Base-by-base conservation (phyloP, 257 asterid species). In the Petunia axillaris region DNA sequence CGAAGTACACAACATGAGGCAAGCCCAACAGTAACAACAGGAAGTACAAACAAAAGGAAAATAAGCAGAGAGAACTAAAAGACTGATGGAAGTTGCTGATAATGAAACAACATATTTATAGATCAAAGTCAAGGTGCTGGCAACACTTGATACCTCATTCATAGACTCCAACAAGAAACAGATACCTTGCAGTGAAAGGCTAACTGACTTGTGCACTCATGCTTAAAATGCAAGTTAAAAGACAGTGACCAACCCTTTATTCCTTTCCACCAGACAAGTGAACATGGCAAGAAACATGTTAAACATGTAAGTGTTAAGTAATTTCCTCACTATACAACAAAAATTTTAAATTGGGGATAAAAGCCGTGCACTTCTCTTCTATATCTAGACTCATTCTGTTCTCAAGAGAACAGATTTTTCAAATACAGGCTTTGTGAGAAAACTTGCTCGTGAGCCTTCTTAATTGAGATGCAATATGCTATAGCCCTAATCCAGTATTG, bases 111-210 rank as follows among this genome's bases (percentile, higher is more conserved):
- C 10, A 35, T 48, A 25, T 35, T 71, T 71, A 71, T 10, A 35
- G 77, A 71, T 71, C 10, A 48, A 71, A 50, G 0, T 50, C 15
- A 71, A 50, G 77, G 43, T 71, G 58, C 60, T 71, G 43, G 77
- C 8, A 35, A 71, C 48, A 25, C 60, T 35, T 48, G 77, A 46
- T 8, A 48, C 62, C 77, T 48, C 60, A 48, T 48, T 48, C 60
- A 48, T 48, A 70, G 40, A 71, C 60, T 25, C 59, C 77, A 46
- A 70, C 16, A 70, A 46, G 75, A 10, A 70, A 70, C 16, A 46
- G 59, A 11, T 46, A 70, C 25, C 5, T 48, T 10, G 60, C 2
- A 40, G 60, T 5, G 77, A 71, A 70, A 71, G 77, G 58, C 77
- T 46, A 4, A 60, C 58, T 46, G 58, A 70, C 58, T 70, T 70